These are phyloP conservation scores for Hypoxylon fuscum DNA, from an alignment of 495 filamentous ascomycete genomes.

Conservation along the genomic window DNA sequence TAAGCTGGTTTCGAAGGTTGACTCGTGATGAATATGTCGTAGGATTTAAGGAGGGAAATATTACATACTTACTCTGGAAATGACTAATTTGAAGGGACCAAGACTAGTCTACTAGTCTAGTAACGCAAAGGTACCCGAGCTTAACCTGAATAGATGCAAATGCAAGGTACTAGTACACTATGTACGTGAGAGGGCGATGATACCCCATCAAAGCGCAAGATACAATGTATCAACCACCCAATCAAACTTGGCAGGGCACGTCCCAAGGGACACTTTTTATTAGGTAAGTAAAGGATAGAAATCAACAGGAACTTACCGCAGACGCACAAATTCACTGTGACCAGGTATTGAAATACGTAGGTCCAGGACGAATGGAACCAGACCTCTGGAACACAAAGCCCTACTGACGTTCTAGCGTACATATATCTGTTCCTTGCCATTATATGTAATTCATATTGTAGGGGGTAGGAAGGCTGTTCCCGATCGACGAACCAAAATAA, in stretches of 20 bases:
- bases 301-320: conserved; percentile 1
- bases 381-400: conserved; percentile 12
- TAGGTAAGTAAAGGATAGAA: neutral
- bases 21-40: too few relatives aligned
- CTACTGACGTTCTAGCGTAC: conserved; percentile 16
- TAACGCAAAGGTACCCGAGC: neutral
- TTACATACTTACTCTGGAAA: too few relatives aligned
- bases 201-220: conserved; percentile 6
- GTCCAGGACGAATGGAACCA: too few relatives aligned
- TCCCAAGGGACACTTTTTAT: neutral
- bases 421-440: too few relatives aligned
- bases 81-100: too few relatives aligned
- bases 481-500: conserved; percentile 5
- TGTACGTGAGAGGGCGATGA: neutral
- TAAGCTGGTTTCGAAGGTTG: too few relatives aligned
- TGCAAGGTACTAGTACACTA: neutral
- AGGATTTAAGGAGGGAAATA: too few relatives aligned
- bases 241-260: neutral
- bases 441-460: conserved; percentile 10
- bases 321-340: too few relatives aligned
- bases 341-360: too few relatives aligned
- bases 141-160: too few relatives aligned
- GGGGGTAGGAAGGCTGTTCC: neutral
- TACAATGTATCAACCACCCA: neutral
- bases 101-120: neutral